A percentile compares a stretch with the other conserved stretches of the same genome.
Conservation (phyloP, 768 basidiomycete genomes). For the Saitozyma sp. region DNA sequence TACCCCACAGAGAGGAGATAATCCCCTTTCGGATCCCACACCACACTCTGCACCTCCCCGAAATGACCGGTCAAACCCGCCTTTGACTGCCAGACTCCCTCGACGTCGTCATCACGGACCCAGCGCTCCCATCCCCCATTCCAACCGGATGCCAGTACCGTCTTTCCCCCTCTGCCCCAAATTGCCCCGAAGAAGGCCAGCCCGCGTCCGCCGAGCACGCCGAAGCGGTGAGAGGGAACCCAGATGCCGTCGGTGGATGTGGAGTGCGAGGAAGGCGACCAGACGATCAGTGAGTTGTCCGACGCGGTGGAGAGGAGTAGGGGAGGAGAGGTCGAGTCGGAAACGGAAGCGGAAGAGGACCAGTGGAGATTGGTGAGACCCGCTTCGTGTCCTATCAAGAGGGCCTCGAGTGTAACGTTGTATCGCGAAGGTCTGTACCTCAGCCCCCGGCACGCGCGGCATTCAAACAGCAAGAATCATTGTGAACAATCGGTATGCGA, state of each 20-base stretch:
- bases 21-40: conserved; percentile 83
- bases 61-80: conserved; percentile 84
- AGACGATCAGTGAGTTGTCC: conserved; percentile 92
- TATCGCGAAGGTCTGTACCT: conserved; percentile 58
- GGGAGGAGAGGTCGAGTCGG: conserved; percentile 46
- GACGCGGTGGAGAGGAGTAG: conserved; percentile 83
- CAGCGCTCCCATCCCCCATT: conserved; percentile 91
- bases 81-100: conserved; percentile 67
- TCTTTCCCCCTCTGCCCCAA: conserved; percentile 67
- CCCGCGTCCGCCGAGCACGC: conserved; percentile 81
- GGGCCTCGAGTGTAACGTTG: conserved; percentile 85
- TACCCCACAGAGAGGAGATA: conserved; percentile 85
- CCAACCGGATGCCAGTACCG: conserved; percentile 88
- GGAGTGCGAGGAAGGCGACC: conserved; percentile 69
- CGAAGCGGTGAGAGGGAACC: conserved; percentile 88
- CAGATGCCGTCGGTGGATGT: conserved; percentile 62
- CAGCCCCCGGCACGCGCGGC: not conserved
- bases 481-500: not conserved
- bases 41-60: conserved; percentile 72
- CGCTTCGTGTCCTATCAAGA: conserved; percentile 93
- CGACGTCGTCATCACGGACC: conserved; percentile 54
- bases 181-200: conserved; percentile 90
- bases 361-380: conserved; percentile 86
- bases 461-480: conserved; percentile 19
- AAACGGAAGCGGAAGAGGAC: conserved; percentile 57